Evolutionary conservation across 2,329 filamentous ascomycete genomes (phyloP).

Genomic region (Hypoxylon sp.): DNA sequence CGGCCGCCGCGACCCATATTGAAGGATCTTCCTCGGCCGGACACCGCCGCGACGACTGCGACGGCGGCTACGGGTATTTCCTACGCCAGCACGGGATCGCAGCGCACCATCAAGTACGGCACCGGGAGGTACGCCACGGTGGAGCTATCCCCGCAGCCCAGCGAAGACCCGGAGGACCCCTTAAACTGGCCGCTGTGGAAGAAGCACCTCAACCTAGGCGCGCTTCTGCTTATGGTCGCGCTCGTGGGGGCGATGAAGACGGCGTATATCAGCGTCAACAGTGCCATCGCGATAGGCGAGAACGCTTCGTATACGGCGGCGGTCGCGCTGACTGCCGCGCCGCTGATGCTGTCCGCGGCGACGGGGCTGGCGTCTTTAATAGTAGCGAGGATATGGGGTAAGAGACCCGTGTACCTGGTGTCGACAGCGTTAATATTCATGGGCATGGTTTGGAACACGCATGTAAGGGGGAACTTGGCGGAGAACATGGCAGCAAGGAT

Average conservation of each 20-base stretch:
- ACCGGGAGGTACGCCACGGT: slow-evolving; percentile 56
- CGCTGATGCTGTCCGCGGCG: slow-evolving; percentile 62
- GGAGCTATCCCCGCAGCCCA: slow-evolving; percentile 67
- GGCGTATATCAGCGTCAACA: slow-evolving; percentile 62
- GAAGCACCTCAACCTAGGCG: slow-evolving; percentile 62
- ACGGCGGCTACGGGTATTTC: slow-evolving; percentile 44
- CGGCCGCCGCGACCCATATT: slow-evolving; percentile 39
- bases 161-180: slow-evolving; percentile 65
- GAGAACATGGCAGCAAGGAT: slow-evolving; percentile 65
- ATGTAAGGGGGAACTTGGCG: slow-evolving; percentile 55
- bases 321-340: slow-evolving; percentile 64
- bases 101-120: slow-evolving; percentile 60
- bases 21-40: slow-evolving; percentile 44
- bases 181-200: slow-evolving; percentile 69
- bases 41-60: slow-evolving; percentile 52
- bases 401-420: slow-evolving; percentile 64
- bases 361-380: slow-evolving; percentile 58
- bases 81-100: slow-evolving; percentile 51
- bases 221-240: slow-evolving; percentile 61
- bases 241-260: slow-evolving; percentile 66
- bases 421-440: slow-evolving; percentile 60
- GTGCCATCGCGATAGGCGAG: slow-evolving; percentile 57
- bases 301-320: slow-evolving; percentile 60
- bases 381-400: slow-evolving; percentile 62
- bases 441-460: slow-evolving; percentile 64